Conservation (phyloP, 805 yeast species). For the Kluyveromyces siamensis region DNA sequence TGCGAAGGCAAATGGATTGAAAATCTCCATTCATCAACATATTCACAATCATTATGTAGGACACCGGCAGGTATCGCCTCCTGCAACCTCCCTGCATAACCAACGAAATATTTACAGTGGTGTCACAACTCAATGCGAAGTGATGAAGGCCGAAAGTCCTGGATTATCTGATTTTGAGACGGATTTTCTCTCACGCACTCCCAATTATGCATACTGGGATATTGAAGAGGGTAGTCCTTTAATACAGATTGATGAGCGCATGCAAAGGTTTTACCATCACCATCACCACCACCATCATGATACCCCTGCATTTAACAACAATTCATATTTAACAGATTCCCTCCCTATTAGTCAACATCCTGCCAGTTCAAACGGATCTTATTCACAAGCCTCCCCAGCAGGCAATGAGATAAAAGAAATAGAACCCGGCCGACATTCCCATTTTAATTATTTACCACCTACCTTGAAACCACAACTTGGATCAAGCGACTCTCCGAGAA, state of each 20-base stretch:
- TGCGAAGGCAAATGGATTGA: slow-evolving; percentile 48
- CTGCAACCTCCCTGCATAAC: background rate
- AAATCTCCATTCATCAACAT: slow-evolving; percentile 75
- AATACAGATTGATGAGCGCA: background rate
- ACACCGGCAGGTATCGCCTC: slow-evolving; percentile 15
- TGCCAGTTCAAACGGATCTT: slow-evolving; percentile 14
- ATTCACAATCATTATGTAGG: slow-evolving; percentile 69
- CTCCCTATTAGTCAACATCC: background rate
- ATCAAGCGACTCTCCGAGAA: slow-evolving; percentile 44
- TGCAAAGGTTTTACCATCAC: slow-evolving; percentile 1
- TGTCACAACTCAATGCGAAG: background rate
- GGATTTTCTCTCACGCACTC: slow-evolving; percentile 17
- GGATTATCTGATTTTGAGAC: slow-evolving; percentile 5
- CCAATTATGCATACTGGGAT: slow-evolving; percentile 14
- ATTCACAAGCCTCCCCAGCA: slow-evolving; percentile 10
- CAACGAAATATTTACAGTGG: background rate
- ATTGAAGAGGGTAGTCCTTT: slow-evolving; percentile 11
- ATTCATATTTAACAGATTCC: background rate
- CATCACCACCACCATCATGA: slow-evolving; percentile 5
- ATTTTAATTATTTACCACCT: slow-evolving; percentile 69
- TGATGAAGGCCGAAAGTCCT: background rate
- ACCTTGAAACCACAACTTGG: slow-evolving; percentile 63
- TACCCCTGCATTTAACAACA: background rate
- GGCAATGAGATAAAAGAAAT: slow-evolving; percentile 32
- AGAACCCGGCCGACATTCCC: slow-evolving; percentile 50